phyloP scores from a whole-genome alignment of 371 early-diverging fungal genomes.

The Lichtheimia ornata region DNA sequence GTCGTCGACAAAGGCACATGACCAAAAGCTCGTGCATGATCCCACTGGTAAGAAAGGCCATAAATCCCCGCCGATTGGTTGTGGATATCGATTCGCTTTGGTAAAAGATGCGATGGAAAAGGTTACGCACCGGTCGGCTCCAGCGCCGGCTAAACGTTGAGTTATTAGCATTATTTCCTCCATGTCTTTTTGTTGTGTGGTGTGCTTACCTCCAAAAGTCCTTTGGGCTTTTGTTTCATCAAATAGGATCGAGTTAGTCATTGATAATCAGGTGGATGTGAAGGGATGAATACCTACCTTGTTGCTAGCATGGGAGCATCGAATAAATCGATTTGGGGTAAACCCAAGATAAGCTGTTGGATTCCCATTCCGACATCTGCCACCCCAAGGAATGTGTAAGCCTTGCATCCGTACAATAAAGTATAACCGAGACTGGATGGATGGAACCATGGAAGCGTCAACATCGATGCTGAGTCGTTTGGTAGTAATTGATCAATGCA shows the following conservation, averaged over 20 bases:
- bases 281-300: conserved; percentile 7
- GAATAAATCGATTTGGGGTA: conserved; percentile 25
- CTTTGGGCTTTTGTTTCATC: conserved; percentile 21
- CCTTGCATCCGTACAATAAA: conserved; percentile 26
- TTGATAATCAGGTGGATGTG: conserved; percentile 4
- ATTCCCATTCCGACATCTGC: conserved; percentile 30
- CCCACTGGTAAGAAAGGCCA: conserved; percentile 37
- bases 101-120: conserved; percentile 29
- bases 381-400: conserved; percentile 30
- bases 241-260: background rate
- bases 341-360: conserved; percentile 20
- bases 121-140: conserved; percentile 35
- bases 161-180: background rate
- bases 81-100: conserved; percentile 2
- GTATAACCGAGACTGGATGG: conserved; percentile 19
- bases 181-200: background rate
- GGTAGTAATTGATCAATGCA: conserved; percentile 25
- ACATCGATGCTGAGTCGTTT: conserved; percentile 14
- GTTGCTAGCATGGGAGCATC: conserved; percentile 32
- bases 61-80: conserved; percentile 19
- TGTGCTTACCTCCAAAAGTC: conserved; percentile 46
- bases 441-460: conserved; percentile 23
- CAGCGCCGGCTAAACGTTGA: conserved; percentile 34
- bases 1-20: conserved; percentile 29
- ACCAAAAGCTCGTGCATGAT: conserved; percentile 40